Evolutionary conservation across 129 eudicot genomes (phyloP).

Genomic region (Flaveria brownii): DNA sequence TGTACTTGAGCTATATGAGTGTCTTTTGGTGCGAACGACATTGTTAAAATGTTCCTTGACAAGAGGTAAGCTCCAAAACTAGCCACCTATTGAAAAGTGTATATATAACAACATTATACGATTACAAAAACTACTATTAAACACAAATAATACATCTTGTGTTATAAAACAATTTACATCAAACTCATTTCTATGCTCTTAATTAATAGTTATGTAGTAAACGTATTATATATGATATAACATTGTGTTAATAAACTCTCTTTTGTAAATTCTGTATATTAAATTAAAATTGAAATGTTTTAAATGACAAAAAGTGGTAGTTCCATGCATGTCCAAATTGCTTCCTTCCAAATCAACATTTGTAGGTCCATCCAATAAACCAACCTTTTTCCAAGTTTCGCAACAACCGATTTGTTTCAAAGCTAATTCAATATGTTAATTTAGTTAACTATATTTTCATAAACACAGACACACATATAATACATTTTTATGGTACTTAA

Average conservation of each 20-base stretch:
- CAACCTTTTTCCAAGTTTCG: conserved; percentile 19
- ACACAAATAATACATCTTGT: not conserved
- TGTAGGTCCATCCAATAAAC: conserved; percentile 23
- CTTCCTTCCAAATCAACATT: conserved; percentile 28
- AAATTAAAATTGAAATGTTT: not conserved
- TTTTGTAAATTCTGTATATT: not conserved
- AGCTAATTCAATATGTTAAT: not conserved
- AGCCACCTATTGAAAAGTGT: conserved; percentile 55
- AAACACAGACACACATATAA: not conserved
- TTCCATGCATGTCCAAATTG: conserved; percentile 27
- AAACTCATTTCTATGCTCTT: not conserved
- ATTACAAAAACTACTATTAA: too few species aligned
- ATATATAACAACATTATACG: not conserved
- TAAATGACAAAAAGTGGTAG: not conserved
- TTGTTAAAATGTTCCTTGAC: conserved; percentile 64
- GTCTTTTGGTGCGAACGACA: conserved; percentile 97
- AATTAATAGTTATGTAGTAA: not conserved
- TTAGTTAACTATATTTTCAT: not conserved
- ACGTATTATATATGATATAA: not conserved
- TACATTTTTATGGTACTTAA: too few species aligned
- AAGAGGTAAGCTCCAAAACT: conserved; percentile 91
- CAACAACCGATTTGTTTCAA: conserved; percentile 22
- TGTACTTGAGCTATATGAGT: conserved; percentile 96
- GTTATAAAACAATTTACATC: not conserved
- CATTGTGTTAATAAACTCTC: not conserved